Evolutionary conservation across 2,329 filamentous ascomycete species (phyloP), one percentile per base, ranked within the genome.

Genomic region (Macroventuria anomochaeta): DNA sequence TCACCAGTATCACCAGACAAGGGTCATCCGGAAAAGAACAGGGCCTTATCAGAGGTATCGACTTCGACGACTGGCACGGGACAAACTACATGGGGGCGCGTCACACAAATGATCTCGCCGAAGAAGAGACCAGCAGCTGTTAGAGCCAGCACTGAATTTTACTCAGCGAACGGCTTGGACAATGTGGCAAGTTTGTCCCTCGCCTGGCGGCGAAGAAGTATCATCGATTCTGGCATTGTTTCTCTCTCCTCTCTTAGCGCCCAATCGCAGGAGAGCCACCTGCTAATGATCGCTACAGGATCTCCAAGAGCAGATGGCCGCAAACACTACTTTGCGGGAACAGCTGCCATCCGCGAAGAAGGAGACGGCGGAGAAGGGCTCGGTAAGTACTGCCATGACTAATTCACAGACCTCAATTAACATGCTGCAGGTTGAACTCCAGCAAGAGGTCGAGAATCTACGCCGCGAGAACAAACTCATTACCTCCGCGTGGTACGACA

Each of bases 401-500:
- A 3, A 18, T 17, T 28, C 13, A 18, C 8, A 12, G 17, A 10
- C 7, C 13, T 33, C 17, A 11, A 17, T 55, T 58, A 32, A 58
- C 38, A 40, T 28, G 7, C 3, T 15, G 28, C 28, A 71, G 69
- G 59, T 53, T 54, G 72, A 75, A 50, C 64, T 73, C 11, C 68
- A 72, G 44, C 60, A 72, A 47, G 79, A 82, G 64, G 83, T 90
- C 67, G 85, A 85, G 61, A 89, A 87, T 63, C 82, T 96, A 54
- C 84, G 89, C 71, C 85, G 88, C 63, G 91, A 96, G 74, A 91
- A 91, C 72, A 83, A 83, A 32, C 82, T 95, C 69, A 91, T 96
- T 65, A 81, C 88, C 21, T 89, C 87, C n/a, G 91, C 91, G 2
- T 96, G 90, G 90, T 93, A 93, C 76, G 90, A 93, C 73, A 83